A percentile compares a stretch with the other conserved stretches of the same genome.
phyloP scores from a whole-genome alignment of 2,329 filamentous ascomycete species.

The Aspergillus ustus region DNA sequence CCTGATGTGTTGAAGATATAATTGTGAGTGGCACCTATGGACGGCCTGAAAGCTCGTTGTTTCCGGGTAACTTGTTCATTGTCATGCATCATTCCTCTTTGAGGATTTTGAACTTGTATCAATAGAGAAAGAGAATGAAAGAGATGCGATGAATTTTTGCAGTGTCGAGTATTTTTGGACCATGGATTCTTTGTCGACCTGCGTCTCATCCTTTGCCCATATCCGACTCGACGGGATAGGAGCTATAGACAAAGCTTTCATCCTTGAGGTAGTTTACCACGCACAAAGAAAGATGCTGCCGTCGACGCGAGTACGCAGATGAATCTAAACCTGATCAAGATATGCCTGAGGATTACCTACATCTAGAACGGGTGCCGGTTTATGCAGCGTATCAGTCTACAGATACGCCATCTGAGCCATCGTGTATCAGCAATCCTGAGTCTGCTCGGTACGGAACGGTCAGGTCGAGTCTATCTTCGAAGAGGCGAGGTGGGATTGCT shows the following conservation, averaged over 20 bases:
- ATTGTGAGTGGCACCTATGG: not conserved
- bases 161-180: slow-evolving; percentile 2
- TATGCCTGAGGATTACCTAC: too few species aligned
- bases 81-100: not conserved
- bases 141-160: not conserved
- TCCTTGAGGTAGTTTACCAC: not conserved
- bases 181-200: not conserved
- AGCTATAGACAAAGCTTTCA: not conserved
- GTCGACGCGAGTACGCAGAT: not conserved
- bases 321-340: too few species aligned
- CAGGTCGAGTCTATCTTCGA: not conserved
- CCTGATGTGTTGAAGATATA: not conserved
- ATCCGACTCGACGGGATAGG: not conserved
- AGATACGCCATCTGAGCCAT: too few species aligned
- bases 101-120: not conserved
- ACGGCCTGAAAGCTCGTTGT: not conserved
- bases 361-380: too few species aligned
- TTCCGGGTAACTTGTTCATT: not conserved
- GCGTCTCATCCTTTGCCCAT: not conserved
- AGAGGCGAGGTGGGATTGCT: too few species aligned
- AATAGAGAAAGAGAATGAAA: not conserved
- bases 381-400: too few species aligned
- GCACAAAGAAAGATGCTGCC: not conserved
- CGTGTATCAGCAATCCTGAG: not conserved
- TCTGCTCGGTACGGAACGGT: not conserved